Base-by-base conservation (phyloP, 2,329 filamentous ascomycete genomes). In the Lachnellula arida region DNA sequence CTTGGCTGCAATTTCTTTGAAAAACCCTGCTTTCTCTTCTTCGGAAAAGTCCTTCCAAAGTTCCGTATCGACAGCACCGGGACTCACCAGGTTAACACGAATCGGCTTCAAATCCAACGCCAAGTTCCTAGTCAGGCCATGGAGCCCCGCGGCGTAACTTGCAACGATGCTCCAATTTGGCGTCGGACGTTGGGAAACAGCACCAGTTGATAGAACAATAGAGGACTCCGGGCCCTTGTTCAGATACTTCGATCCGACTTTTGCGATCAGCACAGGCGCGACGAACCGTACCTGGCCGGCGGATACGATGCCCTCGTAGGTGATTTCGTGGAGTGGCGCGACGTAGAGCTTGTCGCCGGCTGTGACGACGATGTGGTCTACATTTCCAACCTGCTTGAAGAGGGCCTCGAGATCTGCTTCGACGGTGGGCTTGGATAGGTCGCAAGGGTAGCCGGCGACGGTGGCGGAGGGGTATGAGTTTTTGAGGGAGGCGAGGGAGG, bases 61-160 rank as follows among this genome's bases (percentile, higher is more conserved):
- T 51, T 77, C 76, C 5, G 81, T 84, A 40, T 75, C 67, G 0
- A 81, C 73, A 0, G 74, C 72, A 0, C 85, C 86, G 0, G 84
- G 82, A 52, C 71, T 73, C 1, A 88, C 80, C 0, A 78, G 65
- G 65, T 89, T 89, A 25, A 87, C 84, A 2, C 86, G 72, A 8
- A 87, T 70, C 0, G 86, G 86, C 59, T 76, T 78, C 54, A 89
- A 65, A 63, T 88, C 85, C 34, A 87, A 63, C 2, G 85, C 85
- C 35, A 89, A 70, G 3, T 75, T 77, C 2, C 80, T 74, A 2
- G 75, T 74, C 66, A 87, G 74, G 3, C 78, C 76, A 49, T 82
- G 74, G 6, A 81, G 60, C 0, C 77, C 83, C 0, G 78, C 76
- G 0, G 75, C 76, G 51, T 76, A 79, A 2, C 71, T 70, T 0